These are phyloP conservation scores for Globisporangium carolinianum DNA, from an alignment of 352 stramenopile genomes.

Conservation along the genomic window DNA sequence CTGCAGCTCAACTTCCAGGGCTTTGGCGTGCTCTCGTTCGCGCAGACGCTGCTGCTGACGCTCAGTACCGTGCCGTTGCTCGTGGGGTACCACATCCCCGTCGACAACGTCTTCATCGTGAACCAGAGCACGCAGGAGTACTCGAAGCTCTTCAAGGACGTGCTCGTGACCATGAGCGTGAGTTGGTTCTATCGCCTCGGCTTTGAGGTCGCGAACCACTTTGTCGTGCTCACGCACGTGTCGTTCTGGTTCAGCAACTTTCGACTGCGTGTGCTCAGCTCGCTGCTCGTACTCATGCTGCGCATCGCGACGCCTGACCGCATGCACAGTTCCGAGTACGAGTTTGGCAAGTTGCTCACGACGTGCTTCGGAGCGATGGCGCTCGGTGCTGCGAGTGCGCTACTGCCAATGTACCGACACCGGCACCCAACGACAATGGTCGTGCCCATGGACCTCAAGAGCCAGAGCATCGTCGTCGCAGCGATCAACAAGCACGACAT, in stretches of 20 bases:
- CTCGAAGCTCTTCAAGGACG: slow-evolving; percentile 18
- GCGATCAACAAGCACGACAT: slow-evolving; percentile 17
- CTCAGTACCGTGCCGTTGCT: slow-evolving; percentile 22
- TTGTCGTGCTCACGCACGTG: slow-evolving; percentile 13
- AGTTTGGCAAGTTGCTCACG: slow-evolving; percentile 17
- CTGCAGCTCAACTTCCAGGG: slow-evolving; percentile 31
- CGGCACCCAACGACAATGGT: neutral
- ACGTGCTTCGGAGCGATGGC: slow-evolving; percentile 6
- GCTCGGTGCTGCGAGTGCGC: slow-evolving; percentile 10
- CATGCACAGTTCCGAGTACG: slow-evolving; percentile 18
- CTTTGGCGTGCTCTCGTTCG: slow-evolving; percentile 22
- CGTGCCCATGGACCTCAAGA: slow-evolving; percentile 9
- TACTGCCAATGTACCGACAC: slow-evolving; percentile 3
- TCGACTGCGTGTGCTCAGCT: slow-evolving; percentile 10
- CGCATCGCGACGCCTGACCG: slow-evolving; percentile 14
- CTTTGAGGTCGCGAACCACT: slow-evolving; percentile 21
- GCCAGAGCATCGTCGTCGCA: slow-evolving; percentile 16
- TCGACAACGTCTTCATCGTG: slow-evolving; percentile 23
- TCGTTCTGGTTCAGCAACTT: slow-evolving; percentile 18
- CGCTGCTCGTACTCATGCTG: slow-evolving; percentile 11
- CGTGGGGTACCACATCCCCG: slow-evolving; percentile 22
- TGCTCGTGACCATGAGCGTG: slow-evolving; percentile 19
- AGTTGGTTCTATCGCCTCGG: slow-evolving; percentile 28
- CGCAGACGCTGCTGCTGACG: slow-evolving; percentile 22
- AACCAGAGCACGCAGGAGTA: slow-evolving; percentile 6